These are phyloP conservation scores for Cyclostephanos tholiformis DNA, from an alignment of 108 stramenopile species.

Conservation along the genomic window DNA sequence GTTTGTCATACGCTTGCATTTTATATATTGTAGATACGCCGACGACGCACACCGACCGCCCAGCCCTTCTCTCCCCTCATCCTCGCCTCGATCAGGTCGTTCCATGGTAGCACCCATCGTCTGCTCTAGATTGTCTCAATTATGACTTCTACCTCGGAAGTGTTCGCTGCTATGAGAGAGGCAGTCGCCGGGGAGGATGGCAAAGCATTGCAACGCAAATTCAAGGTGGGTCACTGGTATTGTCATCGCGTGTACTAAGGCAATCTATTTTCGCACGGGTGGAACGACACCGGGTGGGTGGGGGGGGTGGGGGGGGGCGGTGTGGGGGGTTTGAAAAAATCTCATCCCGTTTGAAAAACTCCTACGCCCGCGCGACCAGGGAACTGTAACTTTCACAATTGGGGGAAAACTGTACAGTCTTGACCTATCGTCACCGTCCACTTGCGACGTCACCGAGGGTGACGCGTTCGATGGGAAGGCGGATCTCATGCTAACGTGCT, in stretches of 20 bases:
- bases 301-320: too few species aligned
- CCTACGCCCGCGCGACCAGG: constrained; percentile 17
- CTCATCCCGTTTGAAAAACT: background rate
- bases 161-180: constrained; percentile 53
- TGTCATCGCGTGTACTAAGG: background rate
- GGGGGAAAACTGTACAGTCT: constrained; percentile 34
- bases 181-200: constrained; percentile 48
- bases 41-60: too few species aligned
- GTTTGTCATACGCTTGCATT: too few species aligned
- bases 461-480: constrained; percentile 36
- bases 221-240: constrained; percentile 34
- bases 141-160: constrained; percentile 44
- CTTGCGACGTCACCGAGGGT: constrained; percentile 30
- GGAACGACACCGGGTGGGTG: background rate
- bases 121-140: background rate
- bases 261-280: background rate
- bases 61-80: too few species aligned
- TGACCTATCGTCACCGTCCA: constrained; percentile 39
- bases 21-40: too few species aligned
- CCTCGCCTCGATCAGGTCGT: too few species aligned
- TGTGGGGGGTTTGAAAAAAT: too few species aligned
- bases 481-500: constrained; percentile 37
- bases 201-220: constrained; percentile 44
- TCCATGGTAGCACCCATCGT: too few species aligned
- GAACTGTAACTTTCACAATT: constrained; percentile 41